Evolutionary conservation across 495 filamentous ascomycete genomes (phyloP), one percentile per base, ranked within the genome.

Genomic region (Penicillium steckii): DNA sequence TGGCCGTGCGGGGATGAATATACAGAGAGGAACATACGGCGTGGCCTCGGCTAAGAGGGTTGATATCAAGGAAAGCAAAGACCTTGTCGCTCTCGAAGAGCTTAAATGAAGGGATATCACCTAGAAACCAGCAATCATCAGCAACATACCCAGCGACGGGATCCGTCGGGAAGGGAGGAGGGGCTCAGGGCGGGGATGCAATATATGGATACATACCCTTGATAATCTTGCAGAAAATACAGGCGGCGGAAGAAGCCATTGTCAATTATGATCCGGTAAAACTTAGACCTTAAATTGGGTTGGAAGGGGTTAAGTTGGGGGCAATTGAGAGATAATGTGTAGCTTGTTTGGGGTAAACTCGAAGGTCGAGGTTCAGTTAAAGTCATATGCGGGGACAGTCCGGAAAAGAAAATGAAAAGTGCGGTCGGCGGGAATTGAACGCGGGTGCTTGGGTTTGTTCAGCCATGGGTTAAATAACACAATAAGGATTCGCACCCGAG

Each of bases 191-290:
- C 21, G 13, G 15, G 15, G 2, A 15, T 21, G 24, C 21, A 32
- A 19, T 32, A 29, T 19, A 26, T 12, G n/a, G 13, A 26, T 15
- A 57, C 69, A 52, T 74, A 87, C 91, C 94, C 79, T 95, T 95
- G 74, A 98, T 88, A 68, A 98, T 97, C 66, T 88, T 95, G 82
- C 94, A 98, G 78, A 98, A 98, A 69, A 97, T 92, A 63, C 94
- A 98, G 38, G 89, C 81, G 18, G 85, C 79, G 42, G 72, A 68
- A 23, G 71, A 62, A n/a, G n/a, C n/a, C n/a, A n/a, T n/a, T n/a
- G n/a, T n/a, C n/a, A n/a, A n/a, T n/a, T n/a, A n/a, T n/a, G n/a
- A n/a, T n/a, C n/a, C n/a, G n/a, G n/a, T n/a, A n/a, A n/a, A n/a
- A n/a, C n/a, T n/a, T n/a, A n/a, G n/a, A n/a, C 9, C 27, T 22